phyloP scores from a whole-genome alignment of 805 yeast species.

The Blastobotrys parvus region DNA sequence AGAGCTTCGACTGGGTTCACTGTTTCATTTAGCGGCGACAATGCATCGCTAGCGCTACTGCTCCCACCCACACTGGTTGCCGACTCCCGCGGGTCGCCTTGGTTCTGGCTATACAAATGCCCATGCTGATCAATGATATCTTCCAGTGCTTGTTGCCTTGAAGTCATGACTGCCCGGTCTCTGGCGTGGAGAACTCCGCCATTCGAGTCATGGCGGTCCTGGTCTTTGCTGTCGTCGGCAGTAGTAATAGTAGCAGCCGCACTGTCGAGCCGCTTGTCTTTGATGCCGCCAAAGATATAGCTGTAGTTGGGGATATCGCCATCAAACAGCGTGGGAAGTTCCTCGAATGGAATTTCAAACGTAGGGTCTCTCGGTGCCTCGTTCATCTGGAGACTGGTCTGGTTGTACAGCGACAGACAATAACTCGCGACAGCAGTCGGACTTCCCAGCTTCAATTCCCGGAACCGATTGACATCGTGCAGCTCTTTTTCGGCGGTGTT shows the following conservation, averaged over 20 bases:
- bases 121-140: no score
- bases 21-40: not conserved
- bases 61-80: not conserved
- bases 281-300: not conserved
- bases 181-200: constrained; percentile 11
- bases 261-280: not conserved
- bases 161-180: not conserved
- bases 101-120: no score
- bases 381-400: not conserved
- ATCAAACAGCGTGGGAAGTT: not conserved
- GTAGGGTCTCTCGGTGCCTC: not conserved
- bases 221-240: not conserved
- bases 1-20: not conserved
- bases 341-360: not conserved
- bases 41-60: not conserved
- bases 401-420: constrained; percentile 21
- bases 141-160: not conserved
- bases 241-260: not conserved
- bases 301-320: not conserved
- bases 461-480: constrained; percentile 24
- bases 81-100: no score
- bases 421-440: constrained; percentile 31
- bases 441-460: constrained; percentile 27
- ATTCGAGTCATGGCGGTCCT: constrained; percentile 3
- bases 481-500: constrained; percentile 32